phyloP scores from a whole-genome alignment of 331 rosid species.

The Pyracantha coccinea region DNA sequence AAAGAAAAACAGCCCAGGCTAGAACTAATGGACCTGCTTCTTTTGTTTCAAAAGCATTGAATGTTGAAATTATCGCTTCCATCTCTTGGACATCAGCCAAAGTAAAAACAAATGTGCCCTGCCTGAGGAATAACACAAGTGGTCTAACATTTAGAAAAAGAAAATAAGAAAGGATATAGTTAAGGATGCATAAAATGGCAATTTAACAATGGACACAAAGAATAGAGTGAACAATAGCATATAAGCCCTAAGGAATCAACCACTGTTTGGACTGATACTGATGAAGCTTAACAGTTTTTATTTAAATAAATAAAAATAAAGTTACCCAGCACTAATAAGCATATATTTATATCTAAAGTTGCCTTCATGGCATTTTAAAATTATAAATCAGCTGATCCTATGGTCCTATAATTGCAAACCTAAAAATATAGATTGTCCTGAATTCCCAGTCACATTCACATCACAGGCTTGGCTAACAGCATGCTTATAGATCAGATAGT shows the following conservation, averaged over 20 bases:
- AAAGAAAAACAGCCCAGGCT: conserved; percentile 94
- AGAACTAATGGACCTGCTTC: conserved; percentile 82
- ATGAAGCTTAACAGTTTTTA: not conserved
- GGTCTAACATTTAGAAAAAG: conserved; percentile 4
- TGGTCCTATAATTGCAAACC: not conserved
- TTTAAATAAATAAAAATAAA: not conserved
- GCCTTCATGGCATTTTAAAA: not conserved
- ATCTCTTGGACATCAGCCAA: conserved; percentile 70
- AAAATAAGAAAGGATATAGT: not conserved
- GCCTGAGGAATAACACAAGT: conserved; percentile 39
- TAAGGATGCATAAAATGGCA: not conserved
- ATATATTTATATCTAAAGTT: not conserved
- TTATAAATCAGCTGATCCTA: not conserved
- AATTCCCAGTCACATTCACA: not conserved
- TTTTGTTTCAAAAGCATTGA: conserved; percentile 57
- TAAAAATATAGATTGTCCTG: not conserved
- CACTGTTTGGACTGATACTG: not conserved
- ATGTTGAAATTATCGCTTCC: conserved; percentile 67
- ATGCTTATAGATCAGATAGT: not conserved
- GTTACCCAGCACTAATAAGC: not conserved
- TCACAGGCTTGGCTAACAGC: not conserved
- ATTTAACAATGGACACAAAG: not conserved
- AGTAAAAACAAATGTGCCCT: conserved; percentile 42
- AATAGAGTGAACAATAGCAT: not conserved
- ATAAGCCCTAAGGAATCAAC: not conserved